Evolutionary conservation across 331 rosid genomes (phyloP).

Genomic region (Quercus tomentella): DNA sequence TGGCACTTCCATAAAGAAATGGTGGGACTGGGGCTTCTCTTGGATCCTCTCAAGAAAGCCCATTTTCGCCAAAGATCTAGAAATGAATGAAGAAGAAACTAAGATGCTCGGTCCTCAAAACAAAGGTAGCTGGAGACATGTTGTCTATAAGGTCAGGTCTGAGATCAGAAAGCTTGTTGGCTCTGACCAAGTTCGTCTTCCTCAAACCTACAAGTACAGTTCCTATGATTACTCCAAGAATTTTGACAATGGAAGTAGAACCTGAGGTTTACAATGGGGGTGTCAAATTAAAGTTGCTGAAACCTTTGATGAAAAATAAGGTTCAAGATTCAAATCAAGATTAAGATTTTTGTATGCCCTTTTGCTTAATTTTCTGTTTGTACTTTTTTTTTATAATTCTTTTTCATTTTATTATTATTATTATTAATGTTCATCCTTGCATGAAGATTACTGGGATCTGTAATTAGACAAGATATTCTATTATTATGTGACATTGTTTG

Average conservation of each 20-base stretch:
- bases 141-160: conserved; percentile 60
- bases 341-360: not conserved
- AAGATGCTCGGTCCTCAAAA: conserved; percentile 57
- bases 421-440: not conserved
- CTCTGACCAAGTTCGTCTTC: conserved; percentile 51
- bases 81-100: conserved; percentile 75
- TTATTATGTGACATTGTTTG: not conserved
- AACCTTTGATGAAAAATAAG: not conserved
- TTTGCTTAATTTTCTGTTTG: not conserved
- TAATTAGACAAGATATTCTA: conserved; percentile 9
- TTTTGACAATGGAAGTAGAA: conserved; percentile 30
- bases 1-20: conserved; percentile 49
- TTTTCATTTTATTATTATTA: not conserved
- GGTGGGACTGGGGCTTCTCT: conserved; percentile 84
- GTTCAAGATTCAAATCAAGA: conserved; percentile 5
- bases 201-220: conserved; percentile 56
- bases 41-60: conserved; percentile 79
- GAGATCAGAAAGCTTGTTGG: conserved; percentile 55
- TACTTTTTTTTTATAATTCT: too few relatives aligned
- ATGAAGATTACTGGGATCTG: not conserved
- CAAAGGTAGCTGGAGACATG: conserved; percentile 75
- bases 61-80: conserved; percentile 74
- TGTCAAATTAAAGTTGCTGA: not conserved
- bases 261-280: not conserved
- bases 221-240: conserved; percentile 37